A percentile compares a stretch with the other conserved stretches of the same genome.
Conservation (phyloP, 176 grass and related monocot genomes). For the Cocos nucifera region DNA sequence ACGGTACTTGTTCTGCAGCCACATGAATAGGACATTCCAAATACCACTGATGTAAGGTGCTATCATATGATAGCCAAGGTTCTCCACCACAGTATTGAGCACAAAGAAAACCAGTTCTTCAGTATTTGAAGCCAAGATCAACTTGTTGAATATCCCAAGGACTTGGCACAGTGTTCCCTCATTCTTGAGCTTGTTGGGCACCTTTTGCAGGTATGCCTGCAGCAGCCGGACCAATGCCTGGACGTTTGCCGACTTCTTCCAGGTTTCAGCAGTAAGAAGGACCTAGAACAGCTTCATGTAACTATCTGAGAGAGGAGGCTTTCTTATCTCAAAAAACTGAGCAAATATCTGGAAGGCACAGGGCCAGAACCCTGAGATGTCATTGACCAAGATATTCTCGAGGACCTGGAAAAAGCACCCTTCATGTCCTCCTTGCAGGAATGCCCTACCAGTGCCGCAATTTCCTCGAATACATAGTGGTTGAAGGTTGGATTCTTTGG, state of each 20-base stretch:
- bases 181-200: constrained; percentile 87
- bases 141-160: constrained; percentile 46
- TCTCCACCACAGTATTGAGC: constrained; percentile 85
- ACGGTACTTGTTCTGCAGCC: constrained; percentile 51
- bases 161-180: constrained; percentile 64
- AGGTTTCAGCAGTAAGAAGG: constrained; percentile 62
- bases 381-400: constrained; percentile 84
- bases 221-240: constrained; percentile 78
- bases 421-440: constrained; percentile 66
- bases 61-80: constrained; percentile 64
- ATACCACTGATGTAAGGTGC: constrained; percentile 60
- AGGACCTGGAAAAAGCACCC: constrained; percentile 66
- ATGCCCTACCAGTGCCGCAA: constrained; percentile 64
- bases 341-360: constrained; percentile 94
- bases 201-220: constrained; percentile 75
- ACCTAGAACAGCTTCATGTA: constrained; percentile 90
- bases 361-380: constrained; percentile 93
- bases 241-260: constrained; percentile 71
- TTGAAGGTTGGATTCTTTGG: constrained; percentile 94
- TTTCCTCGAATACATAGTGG: constrained; percentile 85
- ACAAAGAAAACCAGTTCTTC: constrained; percentile 92
- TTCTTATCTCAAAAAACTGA: constrained; percentile 67
- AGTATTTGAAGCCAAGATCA: constrained; percentile 41
- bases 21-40: constrained; percentile 63
- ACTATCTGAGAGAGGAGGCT: constrained; percentile 63